Percentiles rank a stretch among this genome's conserved stretches.
Evolutionary conservation across 1,284 basidiomycete species (phyloP).

Genomic region (Cryptococcus sp.): DNA sequence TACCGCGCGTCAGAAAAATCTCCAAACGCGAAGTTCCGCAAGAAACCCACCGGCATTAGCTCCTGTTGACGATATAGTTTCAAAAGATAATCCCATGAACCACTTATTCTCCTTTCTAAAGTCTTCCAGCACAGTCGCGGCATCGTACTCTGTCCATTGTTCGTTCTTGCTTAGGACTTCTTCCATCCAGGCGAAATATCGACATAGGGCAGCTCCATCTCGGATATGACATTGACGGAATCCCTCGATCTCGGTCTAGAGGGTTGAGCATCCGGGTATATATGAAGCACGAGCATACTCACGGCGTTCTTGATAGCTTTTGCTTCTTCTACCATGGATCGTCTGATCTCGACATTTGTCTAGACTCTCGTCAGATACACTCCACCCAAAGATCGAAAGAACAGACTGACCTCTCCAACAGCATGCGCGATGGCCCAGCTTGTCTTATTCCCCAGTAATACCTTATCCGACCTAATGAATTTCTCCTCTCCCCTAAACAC

Average conservation of each 20-base stretch:
- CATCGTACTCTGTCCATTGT: constrained; percentile 75
- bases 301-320: constrained; percentile 84
- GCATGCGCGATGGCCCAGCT: constrained; percentile 74
- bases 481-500: constrained; percentile 16
- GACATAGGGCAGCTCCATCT: constrained; percentile 78
- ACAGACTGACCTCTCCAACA: constrained; percentile 57
- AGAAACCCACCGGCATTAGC: constrained; percentile 69
- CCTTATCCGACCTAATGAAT: constrained; percentile 39
- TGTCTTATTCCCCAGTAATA: constrained; percentile 63
- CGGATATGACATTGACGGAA: constrained; percentile 85
- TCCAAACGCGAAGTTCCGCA: neutral
- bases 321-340: constrained; percentile 72
- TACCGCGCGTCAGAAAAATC: constrained; percentile 23
- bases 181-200: constrained; percentile 94
- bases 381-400: neutral
- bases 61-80: constrained; percentile 86
- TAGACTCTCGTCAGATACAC: constrained; percentile 20
- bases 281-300: constrained; percentile 1
- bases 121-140: constrained; percentile 69
- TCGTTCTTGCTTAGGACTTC: constrained; percentile 64
- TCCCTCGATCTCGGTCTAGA: constrained; percentile 69
- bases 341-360: constrained; percentile 58
- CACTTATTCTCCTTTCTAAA: constrained; percentile 70
- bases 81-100: constrained; percentile 85
- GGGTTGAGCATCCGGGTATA: constrained; percentile 1